Evolutionary conservation across 106 monocot genomes (phyloP).

Genomic region (Platanthera guangdongensis): DNA sequence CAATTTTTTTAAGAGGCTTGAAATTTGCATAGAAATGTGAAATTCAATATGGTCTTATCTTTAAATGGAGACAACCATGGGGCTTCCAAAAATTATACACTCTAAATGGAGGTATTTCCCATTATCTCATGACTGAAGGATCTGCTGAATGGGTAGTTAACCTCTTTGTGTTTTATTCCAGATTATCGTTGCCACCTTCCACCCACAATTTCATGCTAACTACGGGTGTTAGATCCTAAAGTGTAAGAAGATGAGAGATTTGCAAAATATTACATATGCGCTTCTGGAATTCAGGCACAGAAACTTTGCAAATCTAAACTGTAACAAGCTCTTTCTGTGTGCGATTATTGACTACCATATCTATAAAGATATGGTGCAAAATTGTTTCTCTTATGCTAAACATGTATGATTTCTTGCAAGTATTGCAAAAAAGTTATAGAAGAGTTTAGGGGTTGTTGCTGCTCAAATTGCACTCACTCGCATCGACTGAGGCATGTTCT

Average conservation of each 20-base stretch:
- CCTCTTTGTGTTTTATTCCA: conserved; percentile 86
- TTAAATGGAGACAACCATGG: too few species aligned
- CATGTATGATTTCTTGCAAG: conserved; percentile 26
- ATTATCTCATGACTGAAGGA: conserved; percentile 79
- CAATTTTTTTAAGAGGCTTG: too few species aligned
- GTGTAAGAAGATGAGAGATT: conserved; percentile 12
- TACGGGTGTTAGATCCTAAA: conserved; percentile 9
- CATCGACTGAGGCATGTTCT: conserved; percentile 68
- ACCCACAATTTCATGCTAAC: conserved; percentile 35
- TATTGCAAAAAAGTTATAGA: conserved; percentile 50
- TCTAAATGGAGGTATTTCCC: conserved; percentile 73
- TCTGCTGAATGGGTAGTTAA: conserved; percentile 73
- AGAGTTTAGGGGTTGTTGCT: conserved; percentile 71
- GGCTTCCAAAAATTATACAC: conserved; percentile 87
- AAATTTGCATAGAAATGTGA: too few species aligned
- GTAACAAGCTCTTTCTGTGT: conserved; percentile 87
- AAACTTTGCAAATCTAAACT: conserved; percentile 90
- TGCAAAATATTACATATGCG: too few species aligned
- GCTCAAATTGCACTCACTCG: conserved; percentile 48
- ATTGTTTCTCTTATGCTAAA: not conserved
- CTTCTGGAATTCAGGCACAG: conserved; percentile 71
- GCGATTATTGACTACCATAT: conserved; percentile 5
- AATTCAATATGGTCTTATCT: too few species aligned
- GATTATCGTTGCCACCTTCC: conserved; percentile 71
- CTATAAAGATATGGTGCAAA: not conserved